Base-by-base conservation (phyloP, 148 eudicot species). In the Cornus florida region DNA sequence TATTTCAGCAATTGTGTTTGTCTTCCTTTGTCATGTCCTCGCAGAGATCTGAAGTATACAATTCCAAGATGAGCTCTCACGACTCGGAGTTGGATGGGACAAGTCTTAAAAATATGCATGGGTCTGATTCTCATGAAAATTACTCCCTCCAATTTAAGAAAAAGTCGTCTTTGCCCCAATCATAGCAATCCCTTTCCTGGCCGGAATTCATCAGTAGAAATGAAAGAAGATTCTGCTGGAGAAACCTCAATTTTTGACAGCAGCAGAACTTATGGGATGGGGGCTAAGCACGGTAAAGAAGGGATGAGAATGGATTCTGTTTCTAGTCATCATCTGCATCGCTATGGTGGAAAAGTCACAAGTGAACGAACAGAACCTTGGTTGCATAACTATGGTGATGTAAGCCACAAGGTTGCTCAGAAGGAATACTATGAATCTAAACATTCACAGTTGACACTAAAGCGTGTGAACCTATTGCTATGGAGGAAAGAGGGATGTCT, bases 401-500 rank as follows among this genome's bases (percentile, higher is more conserved):
- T 53, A 38, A 76, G 70, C 73, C 71, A 72, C 24, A 82, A 79
- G 83, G 81, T 80, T 80, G 33, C 72, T 50, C 87, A 73, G 57
- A 79, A 79, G 79, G 88, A 84, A 46, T 69, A 22, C 32, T 70
- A 75, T 35, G 91, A 89, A 66, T 81, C 87, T n/a, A 84, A 69
- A 72, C 70, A 82, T 83, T 72, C 87, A 59, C 75, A 66, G 80
- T 35, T 80, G 59, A 59, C 75, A n/a, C 60, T 72, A 64, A 86
- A 89, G 82, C 80, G 71, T 20, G 78, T 35, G 82, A 79, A 73
- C 73, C 79, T 69, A 28, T 80, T 79, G 67, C 48, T 75, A 41
- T 69, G 64, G 85, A 81, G 71, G 93, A 89, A 24, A 83, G 76
- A 78, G 76, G 83, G 76, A 79, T 80, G 60, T 67, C 90, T 31